Conservation (phyloP, 352 stramenopile genomes). For the Phytophthora citricola region DNA sequence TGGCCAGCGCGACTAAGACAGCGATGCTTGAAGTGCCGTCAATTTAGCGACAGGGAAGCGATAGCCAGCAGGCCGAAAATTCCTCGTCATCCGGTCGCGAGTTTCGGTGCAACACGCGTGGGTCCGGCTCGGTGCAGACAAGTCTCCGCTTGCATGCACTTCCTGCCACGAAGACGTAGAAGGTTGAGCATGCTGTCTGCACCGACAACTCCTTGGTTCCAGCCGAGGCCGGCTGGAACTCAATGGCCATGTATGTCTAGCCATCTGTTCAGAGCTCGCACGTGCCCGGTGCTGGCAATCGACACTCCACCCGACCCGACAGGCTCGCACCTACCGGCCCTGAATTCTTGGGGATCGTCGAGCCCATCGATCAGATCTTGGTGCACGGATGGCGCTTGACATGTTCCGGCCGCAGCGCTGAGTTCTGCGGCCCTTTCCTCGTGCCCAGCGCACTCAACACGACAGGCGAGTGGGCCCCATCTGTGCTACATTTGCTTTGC, state of each 20-base stretch:
- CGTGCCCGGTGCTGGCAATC: slow-evolving; percentile 33
- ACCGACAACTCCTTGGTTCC: slow-evolving; percentile 23
- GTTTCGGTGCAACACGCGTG: slow-evolving; percentile 33
- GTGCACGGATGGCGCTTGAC: slow-evolving; percentile 30
- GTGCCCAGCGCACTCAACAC: slow-evolving; percentile 13
- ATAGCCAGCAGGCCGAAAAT: slow-evolving; percentile 36
- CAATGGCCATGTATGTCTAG: slow-evolving; percentile 19
- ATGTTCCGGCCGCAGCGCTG: slow-evolving; percentile 17
- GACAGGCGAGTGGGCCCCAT: slow-evolving; percentile 4
- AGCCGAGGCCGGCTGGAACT: slow-evolving; percentile 23
- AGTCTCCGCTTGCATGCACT: slow-evolving; percentile 4
- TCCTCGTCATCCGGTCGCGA: slow-evolving; percentile 38
- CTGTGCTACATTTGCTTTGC: slow-evolving; percentile 1
- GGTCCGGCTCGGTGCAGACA: slow-evolving; percentile 24
- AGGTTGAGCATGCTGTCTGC: slow-evolving; percentile 22
- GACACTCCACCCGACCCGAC: slow-evolving; percentile 19
- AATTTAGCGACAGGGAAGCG: slow-evolving; percentile 22
- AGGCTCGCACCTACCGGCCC: slow-evolving; percentile 12
- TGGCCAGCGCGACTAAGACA: slow-evolving; percentile 24
- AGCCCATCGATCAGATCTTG: slow-evolving; percentile 21
- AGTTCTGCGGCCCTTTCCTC: slow-evolving; percentile 10
- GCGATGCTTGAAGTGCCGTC: slow-evolving; percentile 24
- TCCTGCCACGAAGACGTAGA: background rate
- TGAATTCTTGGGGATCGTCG: slow-evolving; percentile 7
- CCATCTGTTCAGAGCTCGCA: slow-evolving; percentile 28